phyloP scores from a whole-genome alignment of 225 moss, liverwort and hornwort species.

The Marchantia paleacea region DNA sequence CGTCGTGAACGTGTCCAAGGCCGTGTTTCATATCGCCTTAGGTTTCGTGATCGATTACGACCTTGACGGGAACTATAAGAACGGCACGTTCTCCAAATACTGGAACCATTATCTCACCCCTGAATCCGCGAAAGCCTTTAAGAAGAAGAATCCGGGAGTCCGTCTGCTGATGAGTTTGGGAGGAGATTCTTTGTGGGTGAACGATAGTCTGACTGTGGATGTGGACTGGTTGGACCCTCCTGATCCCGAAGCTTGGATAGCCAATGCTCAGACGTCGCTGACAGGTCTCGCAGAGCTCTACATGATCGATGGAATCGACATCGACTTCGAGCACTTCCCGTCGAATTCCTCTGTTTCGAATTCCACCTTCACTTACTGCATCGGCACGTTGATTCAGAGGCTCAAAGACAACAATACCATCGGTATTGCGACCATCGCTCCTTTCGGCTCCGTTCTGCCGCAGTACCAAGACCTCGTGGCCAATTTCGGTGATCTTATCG shows the following conservation, averaged over 20 bases:
- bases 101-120: conserved; percentile 27
- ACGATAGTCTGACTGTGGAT: background rate
- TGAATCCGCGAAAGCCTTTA: conserved; percentile 23
- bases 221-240: conserved; percentile 32
- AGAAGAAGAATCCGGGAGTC: conserved; percentile 23
- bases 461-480: conserved; percentile 23
- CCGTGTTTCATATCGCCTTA: conserved; percentile 21
- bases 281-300: conserved; percentile 19
- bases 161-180: conserved; percentile 40
- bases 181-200: conserved; percentile 27
- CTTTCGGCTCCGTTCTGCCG: background rate
- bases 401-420: conserved; percentile 35
- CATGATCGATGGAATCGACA: conserved; percentile 44
- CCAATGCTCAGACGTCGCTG: conserved; percentile 33
- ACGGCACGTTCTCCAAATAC: conserved; percentile 31
- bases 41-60: conserved; percentile 32
- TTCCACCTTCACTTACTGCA: conserved; percentile 30
- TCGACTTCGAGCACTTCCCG: conserved; percentile 38
- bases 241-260: conserved; percentile 26
- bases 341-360: background rate
- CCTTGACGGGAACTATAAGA: conserved; percentile 18
- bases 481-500: conserved; percentile 20
- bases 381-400: conserved; percentile 32
- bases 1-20: conserved; percentile 4
- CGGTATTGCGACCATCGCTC: conserved; percentile 39